A percentile compares a stretch with the other conserved stretches of the same genome.
Conservation (phyloP, 768 basidiomycete species). For the Auricularia sp. region DNA sequence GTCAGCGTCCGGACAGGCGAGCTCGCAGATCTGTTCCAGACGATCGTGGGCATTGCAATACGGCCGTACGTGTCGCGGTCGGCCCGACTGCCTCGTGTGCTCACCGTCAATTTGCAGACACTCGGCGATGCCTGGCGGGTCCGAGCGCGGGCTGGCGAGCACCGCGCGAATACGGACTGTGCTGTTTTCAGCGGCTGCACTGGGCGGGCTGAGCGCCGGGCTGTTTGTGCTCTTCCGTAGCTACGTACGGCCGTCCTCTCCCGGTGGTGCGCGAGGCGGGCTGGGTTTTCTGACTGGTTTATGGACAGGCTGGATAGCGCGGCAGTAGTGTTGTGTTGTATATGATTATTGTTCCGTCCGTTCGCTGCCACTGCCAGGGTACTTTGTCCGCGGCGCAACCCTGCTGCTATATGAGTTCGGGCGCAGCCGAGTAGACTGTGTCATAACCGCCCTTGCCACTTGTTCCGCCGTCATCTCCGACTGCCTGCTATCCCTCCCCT, state of each 20-base stretch:
- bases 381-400: too few species aligned
- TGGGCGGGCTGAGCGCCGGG: constrained; percentile 68
- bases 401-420: too few species aligned
- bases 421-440: too few species aligned
- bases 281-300: not conserved
- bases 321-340: not conserved
- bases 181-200: constrained; percentile 56
- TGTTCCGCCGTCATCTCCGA: too few species aligned
- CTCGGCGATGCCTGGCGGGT: constrained; percentile 71
- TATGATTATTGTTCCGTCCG: not conserved
- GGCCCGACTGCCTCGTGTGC: not conserved
- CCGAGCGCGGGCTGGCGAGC: constrained; percentile 63
- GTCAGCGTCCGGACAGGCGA: constrained; percentile 84
- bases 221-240: constrained; percentile 62
- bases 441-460: too few species aligned
- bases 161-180: constrained; percentile 61
- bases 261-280: not conserved
- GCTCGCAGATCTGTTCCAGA: constrained; percentile 79
- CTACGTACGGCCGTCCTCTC: constrained; percentile 39
- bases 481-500: too few species aligned
- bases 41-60: constrained; percentile 74
- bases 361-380: not conserved
- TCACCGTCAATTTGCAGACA: constrained; percentile 28
- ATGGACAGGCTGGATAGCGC: not conserved
- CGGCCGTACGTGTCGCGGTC: constrained; percentile 51